Evolutionary conservation across 805 yeast species (phyloP).

Genomic region (Pichia cephalocereana): DNA sequence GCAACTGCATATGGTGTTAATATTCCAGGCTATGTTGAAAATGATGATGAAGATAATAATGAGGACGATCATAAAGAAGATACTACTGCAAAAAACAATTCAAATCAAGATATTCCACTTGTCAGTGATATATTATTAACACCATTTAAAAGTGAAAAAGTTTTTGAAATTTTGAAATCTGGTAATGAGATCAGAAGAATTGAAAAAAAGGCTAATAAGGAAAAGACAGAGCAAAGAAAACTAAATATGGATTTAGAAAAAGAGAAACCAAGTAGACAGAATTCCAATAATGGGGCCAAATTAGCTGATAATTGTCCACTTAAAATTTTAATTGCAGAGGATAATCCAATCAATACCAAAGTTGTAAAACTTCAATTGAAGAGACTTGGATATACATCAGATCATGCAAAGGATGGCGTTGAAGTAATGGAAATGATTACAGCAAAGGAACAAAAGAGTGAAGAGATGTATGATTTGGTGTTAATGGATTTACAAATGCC

Average conservation of each 20-base stretch:
- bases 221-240: background rate
- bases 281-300: background rate
- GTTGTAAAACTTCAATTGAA: slow-evolving; percentile 42
- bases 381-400: slow-evolving; percentile 41
- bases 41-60: background rate
- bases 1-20: slow-evolving; percentile 3
- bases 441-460: slow-evolving; percentile 16
- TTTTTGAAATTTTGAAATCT: slow-evolving; percentile 11
- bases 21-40: slow-evolving; percentile 1
- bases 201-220: background rate
- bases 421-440: slow-evolving; percentile 32
- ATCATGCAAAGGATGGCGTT: slow-evolving; percentile 43
- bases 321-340: slow-evolving; percentile 45
- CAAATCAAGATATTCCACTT: too few species aligned
- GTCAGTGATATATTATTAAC: slow-evolving; percentile 9
- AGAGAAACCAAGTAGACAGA: background rate
- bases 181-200: background rate
- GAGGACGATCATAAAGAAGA: background rate
- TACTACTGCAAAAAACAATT: background rate
- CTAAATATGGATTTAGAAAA: background rate
- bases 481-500: slow-evolving; percentile 42
- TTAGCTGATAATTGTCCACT: slow-evolving; percentile 30
- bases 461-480: slow-evolving; percentile 38
- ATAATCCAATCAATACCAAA: slow-evolving; percentile 39
- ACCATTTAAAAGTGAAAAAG: slow-evolving; percentile 14